Conservation (phyloP, 768 basidiomycete genomes). For the Xerocomellus amylosporus region DNA sequence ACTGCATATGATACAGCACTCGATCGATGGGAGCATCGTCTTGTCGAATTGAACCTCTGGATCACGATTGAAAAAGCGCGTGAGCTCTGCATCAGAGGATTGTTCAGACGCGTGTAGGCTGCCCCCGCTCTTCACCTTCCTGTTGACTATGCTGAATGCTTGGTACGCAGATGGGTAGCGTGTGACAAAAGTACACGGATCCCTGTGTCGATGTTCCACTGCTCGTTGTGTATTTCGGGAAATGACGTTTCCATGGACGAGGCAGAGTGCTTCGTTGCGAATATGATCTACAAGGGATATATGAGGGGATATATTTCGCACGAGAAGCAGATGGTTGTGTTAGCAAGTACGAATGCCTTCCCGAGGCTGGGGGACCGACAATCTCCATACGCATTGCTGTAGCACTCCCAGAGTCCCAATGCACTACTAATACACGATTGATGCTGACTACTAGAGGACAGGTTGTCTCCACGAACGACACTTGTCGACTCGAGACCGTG, state of each 20-base stretch:
- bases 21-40: slow-evolving; percentile 61
- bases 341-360: slow-evolving; percentile 78
- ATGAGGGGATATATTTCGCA: slow-evolving; percentile 97
- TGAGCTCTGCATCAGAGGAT: slow-evolving; percentile 78
- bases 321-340: slow-evolving; percentile 89
- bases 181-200: slow-evolving; percentile 73
- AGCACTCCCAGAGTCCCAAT: not conserved
- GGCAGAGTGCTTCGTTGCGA: slow-evolving; percentile 90
- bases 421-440: not conserved
- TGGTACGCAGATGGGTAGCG: slow-evolving; percentile 67
- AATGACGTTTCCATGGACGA: slow-evolving; percentile 72
- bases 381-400: slow-evolving; percentile 42
- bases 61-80: slow-evolving; percentile 84
- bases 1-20: slow-evolving; percentile 78
- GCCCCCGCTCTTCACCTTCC: not conserved
- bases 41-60: slow-evolving; percentile 86
- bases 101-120: slow-evolving; percentile 76
- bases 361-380: slow-evolving; percentile 66
- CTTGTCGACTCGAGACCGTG: not conserved
- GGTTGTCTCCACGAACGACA: not conserved
- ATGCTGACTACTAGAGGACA: not conserved
- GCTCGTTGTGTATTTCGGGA: slow-evolving; percentile 69
- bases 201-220: slow-evolving; percentile 76
- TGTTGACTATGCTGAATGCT: not conserved
- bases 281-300: slow-evolving; percentile 92